phyloP scores from a whole-genome alignment of 2,329 filamentous ascomycete species.

The Fusarium sp. region DNA sequence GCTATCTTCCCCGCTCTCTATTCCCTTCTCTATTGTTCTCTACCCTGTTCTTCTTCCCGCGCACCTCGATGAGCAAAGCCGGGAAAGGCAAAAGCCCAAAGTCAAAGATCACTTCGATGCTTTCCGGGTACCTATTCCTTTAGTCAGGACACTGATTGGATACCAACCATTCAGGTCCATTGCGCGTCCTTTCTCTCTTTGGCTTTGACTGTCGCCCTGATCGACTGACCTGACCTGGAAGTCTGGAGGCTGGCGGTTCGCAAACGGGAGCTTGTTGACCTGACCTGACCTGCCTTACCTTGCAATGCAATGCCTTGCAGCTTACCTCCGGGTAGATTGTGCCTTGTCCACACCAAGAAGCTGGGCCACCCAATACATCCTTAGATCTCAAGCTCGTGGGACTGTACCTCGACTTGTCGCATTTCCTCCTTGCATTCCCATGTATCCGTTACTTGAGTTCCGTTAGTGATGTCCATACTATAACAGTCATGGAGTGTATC shows the following conservation, averaged over 20 bases:
- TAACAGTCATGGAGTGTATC: constrained; percentile 36
- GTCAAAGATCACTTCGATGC: constrained; percentile 15
- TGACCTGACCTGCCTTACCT: not conserved
- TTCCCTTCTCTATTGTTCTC: not conserved
- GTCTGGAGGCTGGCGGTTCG: constrained; percentile 19
- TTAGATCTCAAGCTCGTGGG: constrained; percentile 37
- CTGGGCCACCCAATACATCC: constrained; percentile 35
- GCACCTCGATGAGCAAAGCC: constrained; percentile 13
- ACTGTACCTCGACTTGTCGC: constrained; percentile 30
- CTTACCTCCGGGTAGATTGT: constrained; percentile 36
- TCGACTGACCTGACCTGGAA: constrained; percentile 24
- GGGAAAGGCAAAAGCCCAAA: constrained; percentile 30
- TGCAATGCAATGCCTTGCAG: constrained; percentile 19
- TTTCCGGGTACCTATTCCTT: constrained; percentile 19
- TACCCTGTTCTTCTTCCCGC: not conserved
- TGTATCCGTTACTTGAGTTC: constrained; percentile 33
- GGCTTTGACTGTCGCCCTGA: constrained; percentile 21
- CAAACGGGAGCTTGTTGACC: constrained; percentile 20
- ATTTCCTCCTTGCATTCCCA: constrained; percentile 32
- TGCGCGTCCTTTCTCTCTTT: constrained; percentile 26
- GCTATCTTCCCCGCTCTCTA: constrained; percentile 8
- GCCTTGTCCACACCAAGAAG: constrained; percentile 34
- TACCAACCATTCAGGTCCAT: constrained; percentile 12
- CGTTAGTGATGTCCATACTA: constrained; percentile 35
- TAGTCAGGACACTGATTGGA: constrained; percentile 21